phyloP scores from a whole-genome alignment of 73 alveolate genomes.

The Uronychia setigera region DNA sequence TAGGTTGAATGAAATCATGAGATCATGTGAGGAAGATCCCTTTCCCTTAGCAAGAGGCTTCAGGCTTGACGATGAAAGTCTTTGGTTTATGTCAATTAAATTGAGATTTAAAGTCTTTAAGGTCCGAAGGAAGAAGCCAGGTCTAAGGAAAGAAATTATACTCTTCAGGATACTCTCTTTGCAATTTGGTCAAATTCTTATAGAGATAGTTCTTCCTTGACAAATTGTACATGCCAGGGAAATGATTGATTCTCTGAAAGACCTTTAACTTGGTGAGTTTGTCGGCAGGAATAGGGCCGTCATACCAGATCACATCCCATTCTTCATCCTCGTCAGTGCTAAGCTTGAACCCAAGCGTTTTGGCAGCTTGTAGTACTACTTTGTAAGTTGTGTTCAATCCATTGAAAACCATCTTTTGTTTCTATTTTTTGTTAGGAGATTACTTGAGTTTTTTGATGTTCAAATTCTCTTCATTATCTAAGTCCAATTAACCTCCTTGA shows the following conservation, averaged over 20 bases:
- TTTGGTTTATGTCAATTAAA: background rate
- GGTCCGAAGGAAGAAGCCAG: constrained; percentile 40
- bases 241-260: constrained; percentile 84
- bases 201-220: constrained; percentile 82
- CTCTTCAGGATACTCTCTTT: constrained; percentile 10
- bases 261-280: too few relatives aligned
- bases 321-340: too few relatives aligned
- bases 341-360: too few relatives aligned
- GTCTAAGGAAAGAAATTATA: constrained; percentile 22
- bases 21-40: constrained; percentile 28
- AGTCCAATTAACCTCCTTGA: too few relatives aligned
- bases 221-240: constrained; percentile 77
- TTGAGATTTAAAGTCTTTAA: background rate
- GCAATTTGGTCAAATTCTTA: constrained; percentile 18
- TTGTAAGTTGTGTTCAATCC: too few relatives aligned
- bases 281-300: too few relatives aligned
- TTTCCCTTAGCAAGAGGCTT: constrained; percentile 30
- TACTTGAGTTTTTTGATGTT: too few relatives aligned
- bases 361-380: too few relatives aligned
- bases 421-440: too few relatives aligned
- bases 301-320: too few relatives aligned
- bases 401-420: too few relatives aligned
- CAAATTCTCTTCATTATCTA: too few relatives aligned
- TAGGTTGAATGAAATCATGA: constrained; percentile 5
- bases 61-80: constrained; percentile 41